Percentiles rank a stretch among this genome's conserved stretches.
These are phyloP conservation scores for Furcasterigmium sp. DNA, from an alignment of 2,329 filamentous ascomycete genomes.

Conservation along the genomic window DNA sequence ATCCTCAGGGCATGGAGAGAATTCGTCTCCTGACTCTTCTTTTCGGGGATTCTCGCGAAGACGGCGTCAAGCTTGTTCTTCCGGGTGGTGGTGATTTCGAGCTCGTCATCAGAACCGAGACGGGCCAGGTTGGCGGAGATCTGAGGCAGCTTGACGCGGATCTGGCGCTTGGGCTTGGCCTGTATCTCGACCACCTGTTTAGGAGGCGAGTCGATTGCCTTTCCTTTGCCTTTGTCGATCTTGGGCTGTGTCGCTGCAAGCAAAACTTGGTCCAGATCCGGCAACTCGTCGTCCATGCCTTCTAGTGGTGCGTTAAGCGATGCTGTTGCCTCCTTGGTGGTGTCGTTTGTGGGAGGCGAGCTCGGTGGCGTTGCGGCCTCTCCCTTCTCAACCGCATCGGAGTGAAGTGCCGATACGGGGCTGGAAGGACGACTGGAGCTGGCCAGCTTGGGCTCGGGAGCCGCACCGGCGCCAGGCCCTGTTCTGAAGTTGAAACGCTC, in stretches of 20 bases:
- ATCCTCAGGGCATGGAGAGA: conserved; percentile 65
- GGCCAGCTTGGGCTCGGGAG: conserved; percentile 26
- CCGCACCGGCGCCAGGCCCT: conserved; percentile 19
- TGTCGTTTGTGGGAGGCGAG: conserved; percentile 16
- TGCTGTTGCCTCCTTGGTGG: conserved; percentile 1
- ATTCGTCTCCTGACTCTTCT: conserved; percentile 55
- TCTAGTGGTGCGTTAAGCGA: conserved; percentile 1
- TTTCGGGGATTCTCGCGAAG: conserved; percentile 64
- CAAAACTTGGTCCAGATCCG: conserved; percentile 29
- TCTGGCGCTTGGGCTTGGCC: conserved; percentile 34
- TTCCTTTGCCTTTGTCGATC: conserved; percentile 57
- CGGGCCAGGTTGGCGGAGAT: conserved; percentile 30
- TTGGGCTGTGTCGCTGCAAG: conserved; percentile 18
- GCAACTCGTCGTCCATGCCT: conserved; percentile 27
- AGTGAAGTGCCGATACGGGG: conserved; percentile 36
- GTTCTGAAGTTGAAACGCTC: conserved; percentile 74
- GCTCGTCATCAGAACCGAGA: conserved; percentile 50
- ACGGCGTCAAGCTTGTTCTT: conserved; percentile 54
- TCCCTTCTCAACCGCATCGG: conserved; percentile 50
- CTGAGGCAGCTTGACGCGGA: conserved; percentile 45
- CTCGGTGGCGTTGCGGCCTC: conserved; percentile 37
- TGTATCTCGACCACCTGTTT: conserved; percentile 15
- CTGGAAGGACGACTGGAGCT: conserved; percentile 53
- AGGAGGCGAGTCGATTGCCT: conserved; percentile 18
- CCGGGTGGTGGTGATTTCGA: conserved; percentile 53